Base-by-base conservation (phyloP, 768 basidiomycete species). In the Chalciporus sphaerocephalus region DNA sequence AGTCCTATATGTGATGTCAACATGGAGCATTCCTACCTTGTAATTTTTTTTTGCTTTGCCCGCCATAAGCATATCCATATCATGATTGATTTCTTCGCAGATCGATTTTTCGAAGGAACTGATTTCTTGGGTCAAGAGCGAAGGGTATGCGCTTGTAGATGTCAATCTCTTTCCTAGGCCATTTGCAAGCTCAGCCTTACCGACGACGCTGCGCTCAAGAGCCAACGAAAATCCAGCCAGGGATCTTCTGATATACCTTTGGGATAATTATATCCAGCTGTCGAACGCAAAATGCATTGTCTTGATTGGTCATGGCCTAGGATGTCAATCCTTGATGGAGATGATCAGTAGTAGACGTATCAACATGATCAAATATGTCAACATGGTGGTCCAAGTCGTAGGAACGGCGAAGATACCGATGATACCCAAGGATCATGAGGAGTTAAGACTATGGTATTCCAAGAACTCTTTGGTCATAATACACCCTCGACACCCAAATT, bases 211-310 rank as follows among this genome's bases (percentile, higher is more conserved):
- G 55, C 68, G 72, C 27, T 47, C 62, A 7, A 80, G 72, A 52
- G 50, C 67, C 13, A 53, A 63, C 42, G 74, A 73, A 38, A 72
- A 75, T 35, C 71, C 73, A 33, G 74, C 73, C 7, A 73, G 64
- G 38, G 80, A 87, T 22, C 67, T 94, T 18, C 61, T 95, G 47
- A 74, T 75, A 4, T 95, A 97, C 61, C 65, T 98, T 10, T 99
- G 96, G 96, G 95, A 98, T 64, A 95, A 97, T 58, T 94, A 93
- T 58, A 74, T 98, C 50, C 82, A 87, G 94, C 71, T 95, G 52
- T 85, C 85, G 6, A 74, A 74, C 17, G 87, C 87, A 7, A 73
- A 79, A 23, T 74, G 80, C 33, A 78, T 99, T 11, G 68, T 97
- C 27, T 60, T 99, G 9, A 79, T 98, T 39, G 92, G 92, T 2